Evolutionary conservation across 1,139 yeast genomes (phyloP), one percentile per base, ranked within the genome.

Genomic region (Magnusiomyces sp.): DNA sequence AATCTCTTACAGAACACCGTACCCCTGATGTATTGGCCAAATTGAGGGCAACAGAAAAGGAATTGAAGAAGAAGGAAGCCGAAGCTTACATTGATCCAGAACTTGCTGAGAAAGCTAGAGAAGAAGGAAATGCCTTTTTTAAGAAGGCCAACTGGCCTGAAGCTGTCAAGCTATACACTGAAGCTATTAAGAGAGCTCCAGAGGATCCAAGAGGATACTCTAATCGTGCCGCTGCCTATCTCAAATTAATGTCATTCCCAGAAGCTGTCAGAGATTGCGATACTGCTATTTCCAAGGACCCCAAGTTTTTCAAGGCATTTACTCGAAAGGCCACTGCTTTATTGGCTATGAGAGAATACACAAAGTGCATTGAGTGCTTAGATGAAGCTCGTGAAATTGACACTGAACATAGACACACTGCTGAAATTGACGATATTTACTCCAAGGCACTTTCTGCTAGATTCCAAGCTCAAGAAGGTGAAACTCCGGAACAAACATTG

Each of bases 201-300:
- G 81, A 82, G 53, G 98, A 94, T 69, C 95, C 95, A 36, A 81
- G 97, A 69, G 98, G 97, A 50, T 94, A 90, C 69, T 89, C 95
- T 43, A 94, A 94, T 73, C 85, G 98, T 71, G 98, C 99, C 50
- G 98, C 98, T 40, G 96, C 95, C 1, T 79, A 85, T 65, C 81
- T 95, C 49, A 94, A 94, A 70, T 78, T 94, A 59, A 81, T 92
- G 84, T 87, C 97, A 17, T 92, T 90, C 85, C 97, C 97, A 38
- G 98, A 90, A 61, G 97, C 95, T 13, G 82, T 94, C 55, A 77
- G 77, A 62, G 99, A 94, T 70, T 89, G 97, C 73, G 87, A 92
- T 65, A 68, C 71, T 55, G 99, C 98, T 45, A 87, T 94, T 61
- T 80, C 78, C 63, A 79, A 81, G 62, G 98, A 94, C 69, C 95